A percentile compares a stretch with the other conserved stretches of the same genome.
Conservation (phyloP, 148 eudicot species). For the Drosera capensis region DNA sequence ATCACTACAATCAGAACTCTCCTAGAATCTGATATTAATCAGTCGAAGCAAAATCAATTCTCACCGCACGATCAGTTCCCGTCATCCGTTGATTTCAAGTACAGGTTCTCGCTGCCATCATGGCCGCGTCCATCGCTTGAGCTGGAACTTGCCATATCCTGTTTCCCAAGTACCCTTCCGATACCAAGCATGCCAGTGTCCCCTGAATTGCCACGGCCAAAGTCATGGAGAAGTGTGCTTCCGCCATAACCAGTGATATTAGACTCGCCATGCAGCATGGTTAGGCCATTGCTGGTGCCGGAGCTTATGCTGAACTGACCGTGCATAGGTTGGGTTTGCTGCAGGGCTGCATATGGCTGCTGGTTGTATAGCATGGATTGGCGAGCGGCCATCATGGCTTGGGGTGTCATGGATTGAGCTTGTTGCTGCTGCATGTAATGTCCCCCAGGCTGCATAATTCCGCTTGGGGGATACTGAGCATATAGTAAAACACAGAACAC, state of each 20-base stretch:
- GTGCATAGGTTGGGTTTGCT: constrained; percentile 55
- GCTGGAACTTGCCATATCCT: constrained; percentile 23
- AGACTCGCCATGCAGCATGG: constrained; percentile 61
- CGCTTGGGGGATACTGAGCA: constrained; percentile 31
- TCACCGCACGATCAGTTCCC: constrained; percentile 24
- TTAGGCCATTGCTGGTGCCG: constrained; percentile 41
- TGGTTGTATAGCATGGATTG: constrained; percentile 77
- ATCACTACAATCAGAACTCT: too few species aligned
- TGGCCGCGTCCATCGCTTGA: constrained; percentile 27
- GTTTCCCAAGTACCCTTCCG: constrained; percentile 19
- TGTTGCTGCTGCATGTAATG: constrained; percentile 81
- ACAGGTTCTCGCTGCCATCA: constrained; percentile 58
- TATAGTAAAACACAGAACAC: not conserved
- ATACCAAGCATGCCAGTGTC: not conserved
- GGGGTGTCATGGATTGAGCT: constrained; percentile 60
- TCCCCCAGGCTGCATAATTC: constrained; percentile 47
- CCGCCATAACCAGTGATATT: constrained; percentile 16
- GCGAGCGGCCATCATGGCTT: constrained; percentile 83
- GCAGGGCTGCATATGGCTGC: constrained; percentile 67
- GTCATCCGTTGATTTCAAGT: constrained; percentile 63
- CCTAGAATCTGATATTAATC: too few species aligned
- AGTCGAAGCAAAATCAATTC: too few species aligned
- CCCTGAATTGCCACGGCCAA: constrained; percentile 18
- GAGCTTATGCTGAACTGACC: constrained; percentile 64
- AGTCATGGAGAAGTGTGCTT: constrained; percentile 32